These are phyloP conservation scores for Pseudonitzschia delicatissima DNA, from an alignment of 108 stramenopile genomes.

Conservation along the genomic window DNA sequence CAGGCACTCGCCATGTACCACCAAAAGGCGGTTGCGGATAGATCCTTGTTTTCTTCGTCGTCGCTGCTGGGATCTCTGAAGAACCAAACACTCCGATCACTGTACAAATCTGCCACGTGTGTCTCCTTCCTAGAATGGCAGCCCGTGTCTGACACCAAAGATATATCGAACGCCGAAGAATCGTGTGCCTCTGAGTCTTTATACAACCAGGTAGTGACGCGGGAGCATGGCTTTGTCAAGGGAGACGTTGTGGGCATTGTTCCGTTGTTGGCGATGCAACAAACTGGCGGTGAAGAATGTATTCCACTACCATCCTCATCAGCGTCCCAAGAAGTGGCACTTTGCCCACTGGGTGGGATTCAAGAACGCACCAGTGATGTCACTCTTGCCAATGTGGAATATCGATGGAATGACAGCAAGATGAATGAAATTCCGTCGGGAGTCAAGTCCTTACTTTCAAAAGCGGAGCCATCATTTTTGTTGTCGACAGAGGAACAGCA, in stretches of 20 bases:
- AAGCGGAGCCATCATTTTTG: not conserved
- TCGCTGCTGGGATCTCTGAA: constrained; percentile 1
- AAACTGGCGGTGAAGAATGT: not conserved
- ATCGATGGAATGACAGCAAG: constrained; percentile 1
- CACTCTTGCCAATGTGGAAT: not conserved
- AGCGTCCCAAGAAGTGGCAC: not conserved
- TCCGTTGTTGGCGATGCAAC: not conserved
- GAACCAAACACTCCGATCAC: not conserved
- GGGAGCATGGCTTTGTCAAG: not conserved
- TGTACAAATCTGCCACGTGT: not conserved
- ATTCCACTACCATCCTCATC: not conserved
- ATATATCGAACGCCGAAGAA: not conserved
- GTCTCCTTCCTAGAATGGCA: not conserved
- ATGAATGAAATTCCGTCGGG: not conserved
- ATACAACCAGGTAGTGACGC: not conserved
- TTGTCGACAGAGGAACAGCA: not conserved
- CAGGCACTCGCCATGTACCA: not conserved
- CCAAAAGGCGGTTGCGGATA: not conserved
- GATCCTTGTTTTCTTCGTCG: not conserved
- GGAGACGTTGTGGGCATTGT: not conserved
- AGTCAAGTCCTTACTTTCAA: not conserved
- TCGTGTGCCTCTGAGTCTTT: not conserved
- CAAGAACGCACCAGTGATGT: not conserved
- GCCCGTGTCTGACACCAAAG: not conserved
- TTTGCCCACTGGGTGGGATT: constrained; percentile 5